Percentiles rank a stretch among this genome's conserved stretches.
Conservation (phyloP, 202 grass and related monocot species). For the Carex sylvatica region DNA sequence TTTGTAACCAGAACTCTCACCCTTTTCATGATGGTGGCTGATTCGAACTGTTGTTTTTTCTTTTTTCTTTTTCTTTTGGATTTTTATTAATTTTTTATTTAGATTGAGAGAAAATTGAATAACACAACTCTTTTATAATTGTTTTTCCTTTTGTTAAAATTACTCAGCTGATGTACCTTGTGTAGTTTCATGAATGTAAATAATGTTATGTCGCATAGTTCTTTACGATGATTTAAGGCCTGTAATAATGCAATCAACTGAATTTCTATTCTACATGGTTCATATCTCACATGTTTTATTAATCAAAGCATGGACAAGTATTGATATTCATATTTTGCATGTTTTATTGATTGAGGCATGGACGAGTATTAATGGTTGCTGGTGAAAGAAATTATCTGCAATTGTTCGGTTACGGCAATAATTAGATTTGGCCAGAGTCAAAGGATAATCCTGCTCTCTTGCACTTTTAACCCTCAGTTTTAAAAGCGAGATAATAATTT, state of each 20-base stretch:
- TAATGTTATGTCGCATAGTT: constrained; percentile 17
- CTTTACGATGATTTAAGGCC: constrained; percentile 10
- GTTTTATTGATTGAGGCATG: not conserved
- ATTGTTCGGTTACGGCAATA: not conserved
- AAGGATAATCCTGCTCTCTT: not conserved
- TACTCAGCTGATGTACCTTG: constrained; percentile 22
- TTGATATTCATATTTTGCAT: too few relatives aligned
- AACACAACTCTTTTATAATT: constrained; percentile 22
- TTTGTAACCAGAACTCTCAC: not conserved
- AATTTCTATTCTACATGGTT: not conserved
- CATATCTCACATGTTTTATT: too few relatives aligned
- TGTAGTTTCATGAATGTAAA: constrained; percentile 27
- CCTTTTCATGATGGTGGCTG: not conserved
- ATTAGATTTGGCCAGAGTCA: not conserved
- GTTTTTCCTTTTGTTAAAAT: not conserved
- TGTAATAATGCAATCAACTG: constrained; percentile 7
- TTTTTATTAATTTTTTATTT: constrained; percentile 28
- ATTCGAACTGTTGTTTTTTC: not conserved
- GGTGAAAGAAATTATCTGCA: not conserved
- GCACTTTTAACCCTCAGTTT: not conserved
- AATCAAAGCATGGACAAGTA: too few relatives aligned
- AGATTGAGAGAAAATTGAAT: constrained; percentile 26
- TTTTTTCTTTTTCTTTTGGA: not conserved
- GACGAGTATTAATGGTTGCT: not conserved
- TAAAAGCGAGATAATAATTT: not conserved